Conservation (phyloP, 2,329 filamentous ascomycete genomes). For the Rhytidhysteron rufulum region DNA sequence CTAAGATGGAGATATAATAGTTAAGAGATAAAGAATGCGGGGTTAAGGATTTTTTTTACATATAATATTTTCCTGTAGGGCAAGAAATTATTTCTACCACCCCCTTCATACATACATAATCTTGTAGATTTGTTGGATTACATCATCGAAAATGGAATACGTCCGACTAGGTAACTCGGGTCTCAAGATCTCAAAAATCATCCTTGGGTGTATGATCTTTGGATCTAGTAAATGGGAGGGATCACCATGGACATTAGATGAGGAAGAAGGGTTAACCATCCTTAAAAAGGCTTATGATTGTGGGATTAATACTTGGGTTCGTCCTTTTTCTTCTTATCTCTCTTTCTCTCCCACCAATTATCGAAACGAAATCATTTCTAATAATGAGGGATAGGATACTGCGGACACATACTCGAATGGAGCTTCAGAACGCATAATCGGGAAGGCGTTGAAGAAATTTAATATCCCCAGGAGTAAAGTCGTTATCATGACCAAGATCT, state of each 20-base stretch:
- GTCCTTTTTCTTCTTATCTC: neutral
- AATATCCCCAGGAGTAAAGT: conserved; percentile 62
- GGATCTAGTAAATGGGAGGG: conserved; percentile 50
- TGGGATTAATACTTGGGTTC: conserved; percentile 59
- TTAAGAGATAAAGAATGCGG: too few relatives aligned
- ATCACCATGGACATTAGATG: conserved; percentile 59
- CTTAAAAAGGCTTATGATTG: conserved; percentile 62
- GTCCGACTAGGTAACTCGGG: conserved; percentile 57
- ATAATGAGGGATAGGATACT: too few relatives aligned
- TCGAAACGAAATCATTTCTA: too few relatives aligned
- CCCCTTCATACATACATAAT: too few relatives aligned
- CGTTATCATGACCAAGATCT: conserved; percentile 64
- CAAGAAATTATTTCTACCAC: too few relatives aligned
- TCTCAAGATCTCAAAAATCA: conserved; percentile 56
- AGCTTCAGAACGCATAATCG: conserved; percentile 62
- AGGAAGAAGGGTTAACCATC: conserved; percentile 56
- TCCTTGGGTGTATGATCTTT: conserved; percentile 61
- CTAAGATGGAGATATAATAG: too few relatives aligned
- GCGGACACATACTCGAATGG: conserved; percentile 68
- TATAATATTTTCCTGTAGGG: too few relatives aligned
- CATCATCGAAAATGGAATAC: too few relatives aligned
- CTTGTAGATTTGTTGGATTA: too few relatives aligned
- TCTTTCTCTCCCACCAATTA: conserved; percentile 4
- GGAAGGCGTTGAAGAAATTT: conserved; percentile 62
- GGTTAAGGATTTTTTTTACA: too few relatives aligned